Percentiles rank a stretch among this genome's conserved stretches.
These are phyloP conservation scores for Yarrowia porcina DNA, from an alignment of 805 yeast genomes.

Conservation along the genomic window DNA sequence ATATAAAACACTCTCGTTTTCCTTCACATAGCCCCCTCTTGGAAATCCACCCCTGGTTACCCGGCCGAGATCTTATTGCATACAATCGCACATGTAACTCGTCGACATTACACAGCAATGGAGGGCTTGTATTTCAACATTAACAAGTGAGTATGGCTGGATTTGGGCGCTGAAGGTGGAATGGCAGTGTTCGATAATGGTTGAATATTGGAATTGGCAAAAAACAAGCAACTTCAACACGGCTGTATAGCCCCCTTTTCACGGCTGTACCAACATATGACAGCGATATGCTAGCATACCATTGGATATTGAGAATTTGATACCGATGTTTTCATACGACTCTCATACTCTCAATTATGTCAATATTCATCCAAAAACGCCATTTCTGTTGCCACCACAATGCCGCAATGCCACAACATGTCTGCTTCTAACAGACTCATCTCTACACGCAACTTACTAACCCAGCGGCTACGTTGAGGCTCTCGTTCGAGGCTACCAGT, in stretches of 20 bases:
- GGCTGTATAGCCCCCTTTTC: too few relatives aligned
- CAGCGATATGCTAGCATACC: too few relatives aligned
- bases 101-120: conserved; percentile 46
- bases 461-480: conserved; percentile 84
- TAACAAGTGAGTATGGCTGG: conserved; percentile 46
- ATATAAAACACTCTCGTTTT: neutral
- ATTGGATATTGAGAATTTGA: too few relatives aligned
- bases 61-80: conserved; percentile 16
- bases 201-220: neutral
- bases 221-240: neutral
- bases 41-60: neutral
- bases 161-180: neutral
- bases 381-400: too few relatives aligned
- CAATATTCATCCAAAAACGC: too few relatives aligned
- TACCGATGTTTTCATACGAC: too few relatives aligned
- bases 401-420: too few relatives aligned
- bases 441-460: neutral
- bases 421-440: too few relatives aligned
- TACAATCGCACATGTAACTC: conserved; percentile 20
- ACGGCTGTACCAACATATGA: too few relatives aligned
- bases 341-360: too few relatives aligned
- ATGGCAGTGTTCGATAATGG: neutral
- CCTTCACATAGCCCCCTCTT: neutral
- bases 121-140: conserved; percentile 92
- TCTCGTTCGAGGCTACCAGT: conserved; percentile 88